A percentile compares a stretch with the other conserved stretches of the same genome.
Evolutionary conservation across 768 basidiomycete species (phyloP).

Genomic region (Leccinum sublutescens): DNA sequence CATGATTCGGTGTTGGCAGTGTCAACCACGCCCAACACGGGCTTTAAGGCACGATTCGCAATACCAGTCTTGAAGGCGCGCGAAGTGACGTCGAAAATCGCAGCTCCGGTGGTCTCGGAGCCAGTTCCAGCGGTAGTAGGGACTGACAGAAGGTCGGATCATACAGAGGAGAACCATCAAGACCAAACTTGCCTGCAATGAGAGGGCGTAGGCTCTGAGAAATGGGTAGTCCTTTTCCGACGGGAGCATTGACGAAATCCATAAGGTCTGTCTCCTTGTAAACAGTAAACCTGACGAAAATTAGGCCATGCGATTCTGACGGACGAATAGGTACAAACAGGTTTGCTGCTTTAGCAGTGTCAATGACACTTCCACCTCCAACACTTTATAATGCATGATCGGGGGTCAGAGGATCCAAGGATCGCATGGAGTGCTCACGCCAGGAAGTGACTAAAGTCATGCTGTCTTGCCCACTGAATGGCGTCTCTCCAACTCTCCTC

Average conservation of each 20-base stretch:
- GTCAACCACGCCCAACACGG: slow-evolving; percentile 83
- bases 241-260: slow-evolving; percentile 96
- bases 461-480: slow-evolving; percentile 80
- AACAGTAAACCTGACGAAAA: slow-evolving; percentile 64
- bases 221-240: slow-evolving; percentile 90
- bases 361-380: slow-evolving; percentile 93
- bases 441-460: slow-evolving; percentile 91
- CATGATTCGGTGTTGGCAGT: slow-evolving; percentile 90
- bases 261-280: slow-evolving; percentile 92
- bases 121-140: slow-evolving; percentile 86
- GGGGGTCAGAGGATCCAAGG: slow-evolving; percentile 2
- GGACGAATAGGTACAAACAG: slow-evolving; percentile 47
- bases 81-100: slow-evolving; percentile 91
- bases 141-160: slow-evolving; percentile 34
- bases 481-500: slow-evolving; percentile 87
- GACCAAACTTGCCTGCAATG: slow-evolving; percentile 61
- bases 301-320: slow-evolving; percentile 1
- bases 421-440: slow-evolving; percentile 53
- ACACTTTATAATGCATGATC: slow-evolving; percentile 46
- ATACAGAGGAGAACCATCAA: neutral
- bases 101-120: slow-evolving; percentile 92
- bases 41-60: slow-evolving; percentile 87
- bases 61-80: slow-evolving; percentile 96
- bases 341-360: slow-evolving; percentile 95
- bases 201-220: slow-evolving; percentile 71